These are phyloP conservation scores for Xylariaceae sp. DNA, from an alignment of 2,329 filamentous ascomycete genomes.

Conservation along the genomic window DNA sequence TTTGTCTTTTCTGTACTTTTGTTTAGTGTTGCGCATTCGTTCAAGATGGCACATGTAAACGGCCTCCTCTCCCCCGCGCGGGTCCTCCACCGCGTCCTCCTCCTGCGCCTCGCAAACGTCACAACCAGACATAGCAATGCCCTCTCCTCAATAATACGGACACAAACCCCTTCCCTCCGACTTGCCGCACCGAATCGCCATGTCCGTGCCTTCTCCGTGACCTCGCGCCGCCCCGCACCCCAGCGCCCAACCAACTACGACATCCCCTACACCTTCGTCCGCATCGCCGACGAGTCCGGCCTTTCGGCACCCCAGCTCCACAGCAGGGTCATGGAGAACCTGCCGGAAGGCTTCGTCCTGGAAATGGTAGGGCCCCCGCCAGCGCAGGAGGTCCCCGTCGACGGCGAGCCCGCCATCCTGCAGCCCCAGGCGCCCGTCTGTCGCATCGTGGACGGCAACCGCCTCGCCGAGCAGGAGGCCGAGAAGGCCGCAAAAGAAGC, in stretches of 20 bases:
- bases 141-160: slow-evolving; percentile 4
- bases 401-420: slow-evolving; percentile 29
- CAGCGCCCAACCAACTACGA: slow-evolving; percentile 40
- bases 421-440: slow-evolving; percentile 20
- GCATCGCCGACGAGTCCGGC: slow-evolving; percentile 28
- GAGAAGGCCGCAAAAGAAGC: slow-evolving; percentile 41
- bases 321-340: slow-evolving; percentile 12
- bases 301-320: slow-evolving; percentile 25
- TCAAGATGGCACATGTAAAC: slow-evolving; percentile 24
- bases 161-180: slow-evolving; percentile 7
- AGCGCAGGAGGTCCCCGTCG: slow-evolving; percentile 29
- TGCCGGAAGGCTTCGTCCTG: slow-evolving; percentile 22
- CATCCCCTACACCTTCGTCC: slow-evolving; percentile 37
- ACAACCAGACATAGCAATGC: slow-evolving; percentile 1
- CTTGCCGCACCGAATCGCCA: background rate
- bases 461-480: slow-evolving; percentile 33
- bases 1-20: background rate
- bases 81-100: slow-evolving; percentile 28
- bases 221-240: slow-evolving; percentile 2
- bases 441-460: slow-evolving; percentile 52
- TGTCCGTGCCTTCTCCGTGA: slow-evolving; percentile 9
- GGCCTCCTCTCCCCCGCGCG: slow-evolving; percentile 28
- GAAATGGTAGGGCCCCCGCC: slow-evolving; percentile 30
- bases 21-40: background rate
- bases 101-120: slow-evolving; percentile 21